Conservation (phyloP, 2,329 filamentous ascomycete species). For the Didymella arachidicola region DNA sequence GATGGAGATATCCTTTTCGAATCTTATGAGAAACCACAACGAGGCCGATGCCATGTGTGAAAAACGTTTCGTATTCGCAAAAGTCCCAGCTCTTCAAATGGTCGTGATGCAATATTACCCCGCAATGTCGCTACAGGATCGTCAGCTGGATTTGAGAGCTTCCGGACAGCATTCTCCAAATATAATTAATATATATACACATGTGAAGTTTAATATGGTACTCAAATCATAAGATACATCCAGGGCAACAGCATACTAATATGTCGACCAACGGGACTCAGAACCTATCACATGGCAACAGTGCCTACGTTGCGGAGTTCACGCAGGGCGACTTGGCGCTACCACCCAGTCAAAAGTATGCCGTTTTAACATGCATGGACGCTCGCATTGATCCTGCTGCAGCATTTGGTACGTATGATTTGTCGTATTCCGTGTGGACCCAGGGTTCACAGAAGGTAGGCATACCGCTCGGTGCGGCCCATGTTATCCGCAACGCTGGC, state of each 20-base stretch:
- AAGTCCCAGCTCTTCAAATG: background rate
- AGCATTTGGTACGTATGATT: conserved; percentile 60
- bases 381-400: conserved; percentile 72
- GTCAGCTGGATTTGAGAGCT: background rate
- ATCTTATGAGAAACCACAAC: background rate
- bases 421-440: background rate
- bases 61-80: background rate
- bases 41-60: background rate
- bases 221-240: conserved; percentile 1
- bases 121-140: conserved; percentile 25
- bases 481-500: conserved; percentile 74
- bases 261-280: conserved; percentile 60
- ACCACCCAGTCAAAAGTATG: conserved; percentile 74
- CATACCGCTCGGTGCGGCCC: conserved; percentile 76
- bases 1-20: background rate
- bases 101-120: conserved; percentile 27
- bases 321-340: conserved; percentile 71
- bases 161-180: background rate
- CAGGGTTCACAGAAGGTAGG: conserved; percentile 36
- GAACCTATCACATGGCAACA: conserved; percentile 66
- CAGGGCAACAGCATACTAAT: background rate
- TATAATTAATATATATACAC: conserved; percentile 2
- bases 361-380: conserved; percentile 82
- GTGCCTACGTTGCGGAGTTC: conserved; percentile 65
- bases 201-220: background rate